Base-by-base conservation (phyloP, 2,329 filamentous ascomycete genomes). In the Epichloe elymi region DNA sequence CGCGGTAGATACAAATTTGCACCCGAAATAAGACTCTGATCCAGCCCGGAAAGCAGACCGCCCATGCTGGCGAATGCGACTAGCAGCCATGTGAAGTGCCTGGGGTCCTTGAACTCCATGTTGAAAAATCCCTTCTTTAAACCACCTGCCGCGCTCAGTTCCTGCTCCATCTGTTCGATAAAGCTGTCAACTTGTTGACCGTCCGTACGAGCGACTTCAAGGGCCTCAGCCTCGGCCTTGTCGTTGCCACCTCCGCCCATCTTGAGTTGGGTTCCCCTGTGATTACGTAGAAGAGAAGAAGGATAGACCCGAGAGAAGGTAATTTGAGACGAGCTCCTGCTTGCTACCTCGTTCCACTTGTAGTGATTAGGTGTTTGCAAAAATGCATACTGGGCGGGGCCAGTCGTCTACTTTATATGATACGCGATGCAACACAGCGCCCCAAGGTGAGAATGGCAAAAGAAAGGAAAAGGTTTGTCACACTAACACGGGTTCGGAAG, bases 1-100 rank as follows among this genome's bases (percentile, higher is more conserved):
- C 63, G 56, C 3, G 83, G 84, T 43, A 87, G 69, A 61, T 77
- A 83, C 4, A 87, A 69, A 59, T 84, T 83, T 47, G 84, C 84
- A 49, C 84, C 84, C 12, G 77, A 82, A 59, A 88, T 88, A 51
- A 87, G 70, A 44, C 79, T 84, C 65, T 88, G 84, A 60, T 88
- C 84, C 19, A 88, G 72, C 54, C 84, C 84, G 1, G 81, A 85
- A 0, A 87, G 75, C 20, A 88, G 69, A 61, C 84, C 84, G 47
- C 84, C 83, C 80, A 87, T 85, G 15, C 80, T 84, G n/a, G 83
- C 83, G 58, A 87, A 87, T 1, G 74, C 79, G 43, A 85, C 81
- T 14, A 86, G 72, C 15, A 84, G 66, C 70, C 75, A 84, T 26
- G 83, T 87, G 63, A 86, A 88, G 51, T 66, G 60, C 59, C 80